A percentile compares a stretch with the other conserved stretches of the same genome.
Evolutionary conservation across 495 filamentous ascomycete species (phyloP).

Genomic region (Aspergillus mulundensis): DNA sequence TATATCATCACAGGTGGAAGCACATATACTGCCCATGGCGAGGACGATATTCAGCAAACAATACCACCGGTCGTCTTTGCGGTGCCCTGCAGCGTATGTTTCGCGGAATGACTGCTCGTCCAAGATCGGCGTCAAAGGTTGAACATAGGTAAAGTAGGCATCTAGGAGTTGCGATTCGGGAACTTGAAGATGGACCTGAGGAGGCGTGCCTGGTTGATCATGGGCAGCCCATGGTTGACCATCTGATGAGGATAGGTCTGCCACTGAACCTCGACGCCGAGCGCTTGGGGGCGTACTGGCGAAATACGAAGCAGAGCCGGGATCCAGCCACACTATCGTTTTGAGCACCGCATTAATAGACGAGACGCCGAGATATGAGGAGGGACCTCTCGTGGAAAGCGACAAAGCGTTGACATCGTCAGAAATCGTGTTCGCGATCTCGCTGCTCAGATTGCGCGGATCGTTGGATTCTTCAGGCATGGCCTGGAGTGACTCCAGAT

Average conservation of each 20-base stretch:
- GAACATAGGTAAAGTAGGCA: slow-evolving; percentile 72
- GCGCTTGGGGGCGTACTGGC: slow-evolving; percentile 34
- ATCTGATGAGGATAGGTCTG: slow-evolving; percentile 25
- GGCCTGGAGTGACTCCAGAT: slow-evolving; percentile 38
- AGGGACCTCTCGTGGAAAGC: slow-evolving; percentile 64
- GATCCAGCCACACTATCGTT: slow-evolving; percentile 74
- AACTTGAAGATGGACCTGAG: slow-evolving; percentile 23
- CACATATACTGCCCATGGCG: slow-evolving; percentile 70
- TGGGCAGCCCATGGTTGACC: slow-evolving; percentile 22
- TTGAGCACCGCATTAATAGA: slow-evolving; percentile 78
- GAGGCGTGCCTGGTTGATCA: slow-evolving; percentile 27
- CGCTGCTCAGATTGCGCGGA: slow-evolving; percentile 24
- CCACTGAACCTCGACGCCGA: slow-evolving; percentile 10
- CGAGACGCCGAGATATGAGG: slow-evolving; percentile 77
- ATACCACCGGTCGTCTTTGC: slow-evolving; percentile 70
- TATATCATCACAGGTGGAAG: slow-evolving; percentile 64
- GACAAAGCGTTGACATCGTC: slow-evolving; percentile 81
- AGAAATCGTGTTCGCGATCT: slow-evolving; percentile 62
- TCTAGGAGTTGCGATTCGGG: slow-evolving; percentile 60
- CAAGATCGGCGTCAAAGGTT: slow-evolving; percentile 71
- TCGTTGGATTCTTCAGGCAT: slow-evolving; percentile 38
- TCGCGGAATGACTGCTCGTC: slow-evolving; percentile 72
- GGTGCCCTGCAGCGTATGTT: slow-evolving; percentile 62
- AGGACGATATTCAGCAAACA: slow-evolving; percentile 77
- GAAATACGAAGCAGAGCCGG: slow-evolving; percentile 56